phyloP scores from a whole-genome alignment of 495 filamentous ascomycete genomes.

The Podospora comata region DNA sequence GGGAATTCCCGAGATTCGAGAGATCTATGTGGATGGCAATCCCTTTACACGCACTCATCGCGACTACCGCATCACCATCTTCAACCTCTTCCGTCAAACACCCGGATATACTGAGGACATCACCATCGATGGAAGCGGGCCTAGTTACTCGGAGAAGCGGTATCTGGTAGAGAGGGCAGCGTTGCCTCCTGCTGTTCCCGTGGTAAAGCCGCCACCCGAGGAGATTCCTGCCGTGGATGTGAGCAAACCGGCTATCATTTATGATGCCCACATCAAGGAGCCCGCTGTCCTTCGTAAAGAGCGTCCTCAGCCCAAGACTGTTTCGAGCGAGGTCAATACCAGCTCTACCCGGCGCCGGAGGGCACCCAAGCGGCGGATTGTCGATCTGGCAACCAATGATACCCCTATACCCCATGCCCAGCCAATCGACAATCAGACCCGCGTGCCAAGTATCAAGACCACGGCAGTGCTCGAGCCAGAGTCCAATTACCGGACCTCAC shows the following conservation, averaged over 20 bases:
- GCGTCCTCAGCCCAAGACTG: conserved; percentile 39
- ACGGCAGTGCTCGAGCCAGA: conserved; percentile 24
- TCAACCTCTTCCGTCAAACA: conserved; percentile 92
- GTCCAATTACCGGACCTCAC: conserved; percentile 45
- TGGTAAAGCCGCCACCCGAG: conserved; percentile 62
- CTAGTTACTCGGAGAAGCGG: conserved; percentile 76
- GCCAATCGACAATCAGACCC: conserved; percentile 24
- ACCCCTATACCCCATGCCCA: conserved; percentile 38
- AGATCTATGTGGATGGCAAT: conserved; percentile 87
- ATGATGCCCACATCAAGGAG: conserved; percentile 44
- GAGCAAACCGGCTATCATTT: conserved; percentile 58
- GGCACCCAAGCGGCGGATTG: conserved; percentile 69
- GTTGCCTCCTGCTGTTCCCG: conserved; percentile 68
- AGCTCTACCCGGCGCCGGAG: conserved; percentile 50
- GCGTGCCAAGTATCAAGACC: conserved; percentile 7
- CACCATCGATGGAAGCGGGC: conserved; percentile 77
- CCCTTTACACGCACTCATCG: conserved; percentile 86
- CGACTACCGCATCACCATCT: conserved; percentile 81
- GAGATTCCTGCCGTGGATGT: conserved; percentile 60
- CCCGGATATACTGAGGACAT: conserved; percentile 90
- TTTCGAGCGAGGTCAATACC: conserved; percentile 51
- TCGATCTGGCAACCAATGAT: conserved; percentile 71
- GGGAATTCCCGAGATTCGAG: conserved; percentile 81
- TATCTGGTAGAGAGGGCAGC: conserved; percentile 80
- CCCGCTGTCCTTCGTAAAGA: conserved; percentile 52